Conservation (phyloP, 805 yeast species). For the Pichia cabralensis region DNA sequence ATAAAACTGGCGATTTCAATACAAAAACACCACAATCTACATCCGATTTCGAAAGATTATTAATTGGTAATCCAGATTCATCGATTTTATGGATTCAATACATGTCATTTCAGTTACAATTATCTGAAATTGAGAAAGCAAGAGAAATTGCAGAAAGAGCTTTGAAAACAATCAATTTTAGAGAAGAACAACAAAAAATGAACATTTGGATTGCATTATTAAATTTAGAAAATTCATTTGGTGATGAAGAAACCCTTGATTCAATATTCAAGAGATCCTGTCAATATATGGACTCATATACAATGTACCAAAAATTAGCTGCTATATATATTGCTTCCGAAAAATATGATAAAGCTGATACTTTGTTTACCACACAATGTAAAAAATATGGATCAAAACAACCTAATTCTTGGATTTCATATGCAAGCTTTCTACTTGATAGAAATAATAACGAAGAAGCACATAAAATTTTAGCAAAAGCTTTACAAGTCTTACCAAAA, state of each 20-base stretch:
- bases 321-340: constrained; percentile 69
- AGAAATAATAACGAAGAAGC: constrained; percentile 49
- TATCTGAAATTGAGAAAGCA: constrained; percentile 90
- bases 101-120: constrained; percentile 94
- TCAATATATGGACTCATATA: constrained; percentile 83
- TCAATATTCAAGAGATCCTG: constrained; percentile 75
- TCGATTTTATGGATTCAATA: constrained; percentile 95
- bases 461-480: constrained; percentile 62
- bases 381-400: constrained; percentile 72
- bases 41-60: constrained; percentile 82
- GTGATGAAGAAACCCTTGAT: constrained; percentile 72
- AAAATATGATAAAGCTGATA: constrained; percentile 60
- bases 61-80: constrained; percentile 88
- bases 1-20: constrained; percentile 74
- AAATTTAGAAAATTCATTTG: constrained; percentile 90
- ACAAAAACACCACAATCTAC: constrained; percentile 87
- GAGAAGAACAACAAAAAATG: constrained; percentile 88
- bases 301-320: constrained; percentile 71
- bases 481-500: constrained; percentile 62
- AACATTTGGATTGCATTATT: constrained; percentile 94
- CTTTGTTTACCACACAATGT: constrained; percentile 52
- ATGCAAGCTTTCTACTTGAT: constrained; percentile 65
- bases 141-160: constrained; percentile 92
- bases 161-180: constrained; percentile 74
- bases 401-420: constrained; percentile 70